phyloP scores from a whole-genome alignment of 805 yeast genomes.

The Diddensiella santjacobensis region DNA sequence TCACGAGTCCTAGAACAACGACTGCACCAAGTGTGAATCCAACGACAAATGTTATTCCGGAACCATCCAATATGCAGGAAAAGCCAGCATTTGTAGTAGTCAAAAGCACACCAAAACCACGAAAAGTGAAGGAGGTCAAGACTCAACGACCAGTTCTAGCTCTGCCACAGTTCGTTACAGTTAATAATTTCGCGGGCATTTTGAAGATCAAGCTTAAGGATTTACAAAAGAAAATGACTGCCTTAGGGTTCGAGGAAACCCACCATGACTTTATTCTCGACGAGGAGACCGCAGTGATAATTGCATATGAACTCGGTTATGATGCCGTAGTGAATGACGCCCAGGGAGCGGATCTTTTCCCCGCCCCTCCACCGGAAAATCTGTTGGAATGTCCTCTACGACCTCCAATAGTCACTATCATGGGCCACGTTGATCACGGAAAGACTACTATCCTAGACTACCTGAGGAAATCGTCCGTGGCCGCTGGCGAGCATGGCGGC shows the following conservation, averaged over 20 bases:
- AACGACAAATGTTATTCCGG: neutral
- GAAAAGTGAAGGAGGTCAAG: conserved; percentile 11
- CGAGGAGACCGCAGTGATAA: conserved; percentile 75
- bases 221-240: conserved; percentile 54
- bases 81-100: neutral
- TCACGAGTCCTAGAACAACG: neutral
- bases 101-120: conserved; percentile 2
- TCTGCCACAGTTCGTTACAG: conserved; percentile 74
- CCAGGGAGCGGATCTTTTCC: conserved; percentile 57
- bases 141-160: conserved; percentile 21
- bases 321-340: conserved; percentile 53
- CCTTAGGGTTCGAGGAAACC: conserved; percentile 69
- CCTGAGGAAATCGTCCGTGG: conserved; percentile 80
- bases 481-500: conserved; percentile 85
- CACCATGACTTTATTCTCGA: conserved; percentile 76
- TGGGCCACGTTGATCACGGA: conserved; percentile 99
- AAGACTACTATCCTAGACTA: conserved; percentile 91
- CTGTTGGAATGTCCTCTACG: conserved; percentile 52
- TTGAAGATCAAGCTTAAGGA: conserved; percentile 61
- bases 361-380: conserved; percentile 50
- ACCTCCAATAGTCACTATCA: conserved; percentile 93
- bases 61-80: neutral
- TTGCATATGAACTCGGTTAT: conserved; percentile 86
- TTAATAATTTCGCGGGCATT: conserved; percentile 71
- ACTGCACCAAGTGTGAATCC: neutral